Evolutionary conservation across 169 alveolate species (phyloP).

Genomic region (Eimeria necatrix): DNA sequence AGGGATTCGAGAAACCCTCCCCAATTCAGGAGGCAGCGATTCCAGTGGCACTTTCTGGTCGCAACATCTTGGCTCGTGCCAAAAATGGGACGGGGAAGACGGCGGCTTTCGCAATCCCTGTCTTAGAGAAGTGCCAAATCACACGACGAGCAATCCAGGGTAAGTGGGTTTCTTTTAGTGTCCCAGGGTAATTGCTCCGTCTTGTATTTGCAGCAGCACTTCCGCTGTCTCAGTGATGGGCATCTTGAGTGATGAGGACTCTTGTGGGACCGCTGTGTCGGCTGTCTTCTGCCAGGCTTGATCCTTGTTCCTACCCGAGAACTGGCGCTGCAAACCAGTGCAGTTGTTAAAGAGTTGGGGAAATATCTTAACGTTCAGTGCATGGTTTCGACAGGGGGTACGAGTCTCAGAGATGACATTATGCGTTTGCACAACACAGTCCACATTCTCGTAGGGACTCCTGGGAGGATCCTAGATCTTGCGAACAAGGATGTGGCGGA

Average conservation of each 20-base stretch:
- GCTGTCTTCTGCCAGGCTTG: conserved; percentile 88
- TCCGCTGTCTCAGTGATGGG: neutral
- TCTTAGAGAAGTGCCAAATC: conserved; percentile 94
- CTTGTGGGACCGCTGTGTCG: neutral
- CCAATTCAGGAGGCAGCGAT: conserved; percentile 99
- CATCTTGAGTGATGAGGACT: neutral
- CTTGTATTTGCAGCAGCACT: neutral
- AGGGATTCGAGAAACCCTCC: conserved; percentile 99
- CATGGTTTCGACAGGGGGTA: conserved; percentile 99
- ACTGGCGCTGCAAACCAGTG: conserved; percentile 97
- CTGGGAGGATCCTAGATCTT: conserved; percentile 98
- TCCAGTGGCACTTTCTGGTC: conserved; percentile 98
- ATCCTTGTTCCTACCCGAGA: conserved; percentile 98
- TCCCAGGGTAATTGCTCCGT: neutral
- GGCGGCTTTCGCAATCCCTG: conserved; percentile 99
- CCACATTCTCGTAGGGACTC: conserved; percentile 99
- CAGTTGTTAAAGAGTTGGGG: conserved; percentile 98
- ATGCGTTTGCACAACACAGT: conserved; percentile 97
- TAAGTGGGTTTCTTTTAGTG: neutral
- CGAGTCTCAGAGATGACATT: conserved; percentile 97
- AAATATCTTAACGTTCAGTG: conserved; percentile 97
- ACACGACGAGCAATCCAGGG: conserved; percentile 82
- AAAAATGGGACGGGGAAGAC: conserved; percentile 99
- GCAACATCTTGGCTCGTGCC: conserved; percentile 98
- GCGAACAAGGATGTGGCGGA: conserved; percentile 97